These are phyloP conservation scores for Zopfochytrium polystomum DNA, from an alignment of 371 early-diverging fungal genomes.

Conservation along the genomic window DNA sequence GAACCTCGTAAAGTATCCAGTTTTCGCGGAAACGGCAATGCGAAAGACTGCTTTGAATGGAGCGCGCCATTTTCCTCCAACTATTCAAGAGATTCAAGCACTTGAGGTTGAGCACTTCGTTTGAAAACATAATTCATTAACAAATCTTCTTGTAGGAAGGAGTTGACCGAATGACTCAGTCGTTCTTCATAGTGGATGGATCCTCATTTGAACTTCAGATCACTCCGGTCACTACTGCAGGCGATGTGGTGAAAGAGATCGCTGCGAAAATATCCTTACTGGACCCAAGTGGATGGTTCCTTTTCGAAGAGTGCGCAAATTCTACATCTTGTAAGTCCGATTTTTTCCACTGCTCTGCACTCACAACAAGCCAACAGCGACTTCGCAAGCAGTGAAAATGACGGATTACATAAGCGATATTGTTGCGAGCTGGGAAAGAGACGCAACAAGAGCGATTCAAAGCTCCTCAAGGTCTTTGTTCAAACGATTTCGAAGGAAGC, in stretches of 20 bases:
- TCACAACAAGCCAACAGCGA: neutral
- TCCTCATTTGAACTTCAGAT: slow-evolving; percentile 31
- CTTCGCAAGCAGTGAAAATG: slow-evolving; percentile 27
- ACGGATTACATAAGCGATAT: slow-evolving; percentile 44
- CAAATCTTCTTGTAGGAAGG: slow-evolving; percentile 10
- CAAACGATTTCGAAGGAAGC: slow-evolving; percentile 14
- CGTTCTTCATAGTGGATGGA: slow-evolving; percentile 26
- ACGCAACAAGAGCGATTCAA: slow-evolving; percentile 1
- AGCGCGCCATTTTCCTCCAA: slow-evolving; percentile 37
- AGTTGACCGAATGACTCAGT: slow-evolving; percentile 14
- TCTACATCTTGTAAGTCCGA: neutral
- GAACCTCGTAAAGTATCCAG: too few species aligned
- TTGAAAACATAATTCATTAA: neutral
- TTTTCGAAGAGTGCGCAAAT: slow-evolving; percentile 22
- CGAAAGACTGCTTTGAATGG: slow-evolving; percentile 39
- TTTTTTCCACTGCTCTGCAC: neutral
- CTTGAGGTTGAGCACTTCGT: slow-evolving; percentile 25
- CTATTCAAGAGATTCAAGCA: slow-evolving; percentile 32
- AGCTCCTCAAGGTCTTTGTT: slow-evolving; percentile 9
- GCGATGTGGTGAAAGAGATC: slow-evolving; percentile 43
- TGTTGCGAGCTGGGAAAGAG: slow-evolving; percentile 34
- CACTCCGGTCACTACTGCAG: slow-evolving; percentile 36
- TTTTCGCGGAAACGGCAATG: too few species aligned
- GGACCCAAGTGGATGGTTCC: slow-evolving; percentile 41
- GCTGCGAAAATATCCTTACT: slow-evolving; percentile 30